Base-by-base conservation (phyloP, 371 early-diverging fungal species). In the Circinella umbellata region DNA sequence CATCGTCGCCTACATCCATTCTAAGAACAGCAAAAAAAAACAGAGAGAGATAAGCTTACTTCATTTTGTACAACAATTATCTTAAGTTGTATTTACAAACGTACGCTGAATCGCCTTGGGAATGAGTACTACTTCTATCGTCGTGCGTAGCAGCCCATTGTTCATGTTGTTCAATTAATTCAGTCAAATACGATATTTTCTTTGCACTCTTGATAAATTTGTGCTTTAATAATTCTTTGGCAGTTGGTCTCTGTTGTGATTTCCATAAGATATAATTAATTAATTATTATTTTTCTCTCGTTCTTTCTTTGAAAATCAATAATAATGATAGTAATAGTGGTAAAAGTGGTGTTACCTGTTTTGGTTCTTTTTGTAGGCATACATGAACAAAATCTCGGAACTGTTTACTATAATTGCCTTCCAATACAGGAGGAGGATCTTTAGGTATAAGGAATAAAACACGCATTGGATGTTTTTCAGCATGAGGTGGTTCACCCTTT, bases 401-500 rank as follows among this genome's bases (percentile, higher is more conserved):
- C 0, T 89, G 77, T 78, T 92, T 93, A 47, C 94, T 92, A 72
- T 89, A 96, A 54, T 90, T 86, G 9, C 92, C 91, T 11, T 89
- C 91, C 61, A 94, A 77, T 60, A 76, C 74, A n/a, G 99, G 99
- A 4, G 99, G 96, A 6, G 92, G 90, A 68, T 92, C 93, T 75
- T 95, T 95, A 48, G 97, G 97, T 57, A 97, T 98, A 65, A 94
- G 84, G 71, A 97, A 96, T 46, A 98, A 86, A 5, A 94, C 97
- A 73, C 93, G 92, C 94, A 97, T 92, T 1, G 97, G 96, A 72
- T 96, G 95, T 75, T 93, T 81, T 61, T 96, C 94, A 4, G 96
- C 89, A 73, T 95, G 94, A 17, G 99, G 99, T 36, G 98, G 96
- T 70, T 92, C 90, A 3, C 97, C 96, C 65, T 91, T 93, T 48